These are phyloP conservation scores for Ascosphaera acerosa DNA, from an alignment of 2,329 filamentous ascomycete genomes.

Conservation along the genomic window DNA sequence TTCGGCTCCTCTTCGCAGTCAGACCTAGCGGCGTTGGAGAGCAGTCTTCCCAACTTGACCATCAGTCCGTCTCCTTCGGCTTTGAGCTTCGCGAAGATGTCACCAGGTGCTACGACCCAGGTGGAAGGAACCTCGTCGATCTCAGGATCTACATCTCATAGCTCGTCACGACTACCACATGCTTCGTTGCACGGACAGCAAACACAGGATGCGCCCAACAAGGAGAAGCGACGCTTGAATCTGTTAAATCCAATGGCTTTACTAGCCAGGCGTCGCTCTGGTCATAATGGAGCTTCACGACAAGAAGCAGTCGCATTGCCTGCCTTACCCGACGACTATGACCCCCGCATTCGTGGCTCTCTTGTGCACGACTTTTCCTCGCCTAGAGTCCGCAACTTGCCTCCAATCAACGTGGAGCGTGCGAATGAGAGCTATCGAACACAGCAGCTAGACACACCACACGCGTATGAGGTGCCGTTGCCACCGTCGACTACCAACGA, in stretches of 20 bases:
- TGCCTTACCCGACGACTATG: slow-evolving; percentile 33
- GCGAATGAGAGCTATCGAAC: background rate
- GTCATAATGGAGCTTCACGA: slow-evolving; percentile 22
- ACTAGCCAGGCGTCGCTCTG: slow-evolving; percentile 30
- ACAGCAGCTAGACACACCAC: background rate
- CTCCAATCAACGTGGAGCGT: background rate
- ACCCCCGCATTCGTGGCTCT: slow-evolving; percentile 36
- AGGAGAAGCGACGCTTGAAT: slow-evolving; percentile 26
- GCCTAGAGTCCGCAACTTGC: slow-evolving; percentile 21
- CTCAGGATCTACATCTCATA: slow-evolving; percentile 10
- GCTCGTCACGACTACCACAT: too few species aligned
- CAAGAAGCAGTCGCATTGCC: slow-evolving; percentile 26
- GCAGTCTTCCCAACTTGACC: too few species aligned
- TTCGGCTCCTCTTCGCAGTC: too few species aligned
- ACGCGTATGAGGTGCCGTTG: background rate
- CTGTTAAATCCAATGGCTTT: slow-evolving; percentile 36
- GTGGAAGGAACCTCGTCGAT: too few species aligned
- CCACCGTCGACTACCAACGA: background rate
- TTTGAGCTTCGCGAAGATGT: too few species aligned
- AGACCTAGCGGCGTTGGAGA: too few species aligned
- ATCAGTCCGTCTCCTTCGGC: too few species aligned
- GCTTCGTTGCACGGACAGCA: too few species aligned
- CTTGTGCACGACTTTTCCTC: slow-evolving; percentile 40
- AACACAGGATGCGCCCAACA: slow-evolving; percentile 7
- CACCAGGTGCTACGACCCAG: too few species aligned